Percentiles rank a stretch among this genome's conserved stretches.
phyloP scores from a whole-genome alignment of 2,329 filamentous ascomycete species.

The Aureobasidium sp. region DNA sequence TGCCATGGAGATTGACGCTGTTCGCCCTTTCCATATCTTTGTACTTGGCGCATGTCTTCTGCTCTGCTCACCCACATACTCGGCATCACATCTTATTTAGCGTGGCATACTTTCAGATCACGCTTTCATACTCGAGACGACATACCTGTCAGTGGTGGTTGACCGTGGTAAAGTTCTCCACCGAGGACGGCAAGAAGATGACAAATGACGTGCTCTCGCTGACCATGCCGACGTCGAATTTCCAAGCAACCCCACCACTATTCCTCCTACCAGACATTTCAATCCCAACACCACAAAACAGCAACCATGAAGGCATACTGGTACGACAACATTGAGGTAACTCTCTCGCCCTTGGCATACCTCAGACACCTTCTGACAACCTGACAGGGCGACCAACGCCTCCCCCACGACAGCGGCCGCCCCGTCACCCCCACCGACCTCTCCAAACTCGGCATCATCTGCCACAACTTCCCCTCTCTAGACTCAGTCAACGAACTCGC shows the following conservation, averaged over 20 bases:
- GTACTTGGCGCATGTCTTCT: neutral
- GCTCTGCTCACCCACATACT: too few relatives aligned
- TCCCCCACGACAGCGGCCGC: constrained; percentile 78
- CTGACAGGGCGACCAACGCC: constrained; percentile 80
- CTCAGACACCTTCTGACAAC: constrained; percentile 15
- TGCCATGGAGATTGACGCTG: neutral
- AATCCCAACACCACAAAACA: neutral
- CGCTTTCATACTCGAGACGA: too few relatives aligned
- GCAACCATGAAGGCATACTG: constrained; percentile 57
- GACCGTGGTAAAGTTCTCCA: neutral
- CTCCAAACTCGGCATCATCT: constrained; percentile 68
- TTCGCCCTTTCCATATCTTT: neutral
- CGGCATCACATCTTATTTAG: too few relatives aligned
- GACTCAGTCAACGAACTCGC: constrained; percentile 68
- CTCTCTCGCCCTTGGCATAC: neutral
- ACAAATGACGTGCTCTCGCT: constrained; percentile 11
- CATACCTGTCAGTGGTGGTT: neutral
- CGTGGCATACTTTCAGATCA: too few relatives aligned
- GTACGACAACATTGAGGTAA: constrained; percentile 58
- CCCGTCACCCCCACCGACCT: constrained; percentile 60
- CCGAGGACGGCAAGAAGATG: neutral
- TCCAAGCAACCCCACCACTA: neutral
- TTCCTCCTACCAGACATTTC: neutral
- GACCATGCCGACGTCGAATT: constrained; percentile 1
- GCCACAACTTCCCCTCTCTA: constrained; percentile 60